Percentiles rank a stretch among this genome's conserved stretches.
phyloP scores from a whole-genome alignment of 345 rosid genomes.

The Citrus hindsii region DNA sequence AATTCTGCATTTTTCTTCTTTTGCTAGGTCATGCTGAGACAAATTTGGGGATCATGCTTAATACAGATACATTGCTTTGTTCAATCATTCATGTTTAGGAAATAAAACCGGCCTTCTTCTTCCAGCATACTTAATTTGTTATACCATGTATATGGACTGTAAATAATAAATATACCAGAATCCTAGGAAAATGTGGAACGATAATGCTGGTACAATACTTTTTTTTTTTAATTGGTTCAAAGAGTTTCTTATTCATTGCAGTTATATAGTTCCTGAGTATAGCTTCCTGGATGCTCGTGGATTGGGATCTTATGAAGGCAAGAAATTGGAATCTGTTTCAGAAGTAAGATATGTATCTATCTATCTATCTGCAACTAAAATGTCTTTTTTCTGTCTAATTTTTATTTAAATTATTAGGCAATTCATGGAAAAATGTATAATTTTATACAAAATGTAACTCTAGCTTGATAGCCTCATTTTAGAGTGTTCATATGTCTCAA shows the following conservation, averaged over 20 bases:
- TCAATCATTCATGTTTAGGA: not conserved
- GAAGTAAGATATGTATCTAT: conserved; percentile 42
- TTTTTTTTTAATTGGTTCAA: not conserved
- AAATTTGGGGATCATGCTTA: not conserved
- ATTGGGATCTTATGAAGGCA: conserved; percentile 92
- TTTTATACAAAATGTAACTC: not conserved
- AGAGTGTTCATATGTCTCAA: not conserved
- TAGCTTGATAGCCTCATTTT: not conserved
- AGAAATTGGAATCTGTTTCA: conserved; percentile 65
- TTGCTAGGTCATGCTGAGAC: not conserved
- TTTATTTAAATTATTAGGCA: no score
- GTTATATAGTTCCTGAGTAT: conserved; percentile 88
- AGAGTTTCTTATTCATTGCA: conserved; percentile 22
- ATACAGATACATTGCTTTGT: not conserved
- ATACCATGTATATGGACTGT: no score
- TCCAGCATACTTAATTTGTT: not conserved
- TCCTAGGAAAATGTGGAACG: not conserved
- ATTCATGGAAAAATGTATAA: not conserved
- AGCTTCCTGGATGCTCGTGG: conserved; percentile 97
- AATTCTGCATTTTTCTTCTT: no score
- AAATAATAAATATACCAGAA: no score
- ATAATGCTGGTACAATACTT: not conserved
- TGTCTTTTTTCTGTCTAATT: not conserved
- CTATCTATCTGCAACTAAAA: not conserved
- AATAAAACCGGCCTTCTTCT: not conserved